These are phyloP conservation scores for Dactylis glomerata DNA, from an alignment of 176 grass and related monocot species.

Conservation along the genomic window DNA sequence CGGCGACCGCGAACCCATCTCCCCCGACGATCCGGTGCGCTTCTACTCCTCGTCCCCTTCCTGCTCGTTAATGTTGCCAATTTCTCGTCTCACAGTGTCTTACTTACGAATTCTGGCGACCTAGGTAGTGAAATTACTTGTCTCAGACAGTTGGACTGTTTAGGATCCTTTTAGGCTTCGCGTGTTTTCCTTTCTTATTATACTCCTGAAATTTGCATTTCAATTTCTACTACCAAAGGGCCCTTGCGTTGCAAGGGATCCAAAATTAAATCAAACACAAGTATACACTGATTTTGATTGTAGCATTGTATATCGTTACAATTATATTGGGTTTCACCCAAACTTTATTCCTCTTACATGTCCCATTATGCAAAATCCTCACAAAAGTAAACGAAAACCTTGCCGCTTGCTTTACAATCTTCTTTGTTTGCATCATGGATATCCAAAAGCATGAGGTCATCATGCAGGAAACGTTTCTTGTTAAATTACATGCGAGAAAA, in stretches of 20 bases:
- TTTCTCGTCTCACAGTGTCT: neutral
- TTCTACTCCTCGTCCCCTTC: neutral
- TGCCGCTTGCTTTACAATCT: neutral
- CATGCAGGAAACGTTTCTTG: neutral
- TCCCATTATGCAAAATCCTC: neutral
- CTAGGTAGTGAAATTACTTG: neutral
- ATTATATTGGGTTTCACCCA: neutral
- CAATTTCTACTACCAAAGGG: neutral
- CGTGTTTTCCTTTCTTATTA: neutral
- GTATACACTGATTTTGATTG: neutral
- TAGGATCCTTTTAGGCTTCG: neutral
- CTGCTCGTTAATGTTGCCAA: neutral
- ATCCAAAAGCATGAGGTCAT: neutral
- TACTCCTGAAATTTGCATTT: neutral
- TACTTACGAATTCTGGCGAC: neutral
- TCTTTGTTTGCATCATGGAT: neutral
- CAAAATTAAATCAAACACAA: neutral
- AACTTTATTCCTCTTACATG: neutral
- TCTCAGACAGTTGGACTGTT: neutral
- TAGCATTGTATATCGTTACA: too few species aligned
- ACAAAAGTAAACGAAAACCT: neutral
- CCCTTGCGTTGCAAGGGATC: neutral
- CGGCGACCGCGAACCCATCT: neutral
- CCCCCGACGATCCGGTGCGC: conserved; percentile 28
- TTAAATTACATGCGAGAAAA: neutral